A percentile compares a stretch with the other conserved stretches of the same genome.
Conservation (phyloP, 1,139 yeast genomes). For the Ogataea hybrid region DNA sequence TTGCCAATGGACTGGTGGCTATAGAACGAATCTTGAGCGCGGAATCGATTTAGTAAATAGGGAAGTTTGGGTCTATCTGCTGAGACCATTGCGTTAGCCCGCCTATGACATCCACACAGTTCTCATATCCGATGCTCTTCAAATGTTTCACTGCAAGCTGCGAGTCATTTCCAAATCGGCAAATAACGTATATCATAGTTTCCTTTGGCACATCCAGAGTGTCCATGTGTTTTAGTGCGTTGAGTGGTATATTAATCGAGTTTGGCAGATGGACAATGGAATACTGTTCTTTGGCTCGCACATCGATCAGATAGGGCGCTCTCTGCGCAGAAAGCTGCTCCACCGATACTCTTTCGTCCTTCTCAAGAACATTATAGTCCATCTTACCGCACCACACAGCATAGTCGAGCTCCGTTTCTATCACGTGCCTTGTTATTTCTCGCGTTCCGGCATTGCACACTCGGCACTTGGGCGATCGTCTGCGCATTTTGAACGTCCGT, state of each 20-base stretch:
- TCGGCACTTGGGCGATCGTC: constrained; percentile 55
- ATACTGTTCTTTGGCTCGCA: constrained; percentile 77
- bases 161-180: constrained; percentile 92
- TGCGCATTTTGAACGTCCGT: constrained; percentile 78
- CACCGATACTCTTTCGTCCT: constrained; percentile 50
- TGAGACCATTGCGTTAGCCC: constrained; percentile 75
- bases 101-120: constrained; percentile 70
- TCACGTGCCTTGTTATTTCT: constrained; percentile 43
- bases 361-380: constrained; percentile 43
- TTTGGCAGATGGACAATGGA: constrained; percentile 59
- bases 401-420: constrained; percentile 59
- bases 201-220: constrained; percentile 24
- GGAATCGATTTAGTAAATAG: constrained; percentile 50
- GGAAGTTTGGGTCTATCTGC: constrained; percentile 58
- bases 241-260: constrained; percentile 65
- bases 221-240: constrained; percentile 41
- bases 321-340: constrained; percentile 18
- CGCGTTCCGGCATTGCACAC: constrained; percentile 58
- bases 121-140: constrained; percentile 45
- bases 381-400: constrained; percentile 70
- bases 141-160: constrained; percentile 67
- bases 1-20: constrained; percentile 64
- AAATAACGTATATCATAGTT: constrained; percentile 46
- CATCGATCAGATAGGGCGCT: constrained; percentile 52
- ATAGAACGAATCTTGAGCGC: constrained; percentile 48